Percentiles rank a stretch among this genome's conserved stretches.
Evolutionary conservation across 176 grass and related monocot genomes (phyloP).

Genomic region (Oryza meyeriana): DNA sequence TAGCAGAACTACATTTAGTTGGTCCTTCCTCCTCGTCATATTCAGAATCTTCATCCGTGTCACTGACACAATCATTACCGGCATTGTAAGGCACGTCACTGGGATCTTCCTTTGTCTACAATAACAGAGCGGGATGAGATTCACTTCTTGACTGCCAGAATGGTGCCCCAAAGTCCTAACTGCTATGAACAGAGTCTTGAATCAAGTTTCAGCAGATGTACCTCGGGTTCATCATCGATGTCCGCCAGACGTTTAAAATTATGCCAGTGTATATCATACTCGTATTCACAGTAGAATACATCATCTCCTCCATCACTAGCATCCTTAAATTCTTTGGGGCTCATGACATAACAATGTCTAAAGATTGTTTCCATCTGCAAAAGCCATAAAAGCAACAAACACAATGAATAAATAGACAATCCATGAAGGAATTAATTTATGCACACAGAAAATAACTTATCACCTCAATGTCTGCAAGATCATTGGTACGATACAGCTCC

Average conservation of each 20-base stretch:
- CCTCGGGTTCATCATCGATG: slow-evolving; percentile 64
- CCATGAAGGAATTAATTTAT: neutral
- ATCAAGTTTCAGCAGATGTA: slow-evolving; percentile 22
- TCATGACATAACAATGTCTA: slow-evolving; percentile 80
- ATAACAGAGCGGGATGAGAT: slow-evolving; percentile 5
- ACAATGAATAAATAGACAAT: neutral
- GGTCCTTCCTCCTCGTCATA: slow-evolving; percentile 59
- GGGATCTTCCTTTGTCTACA: slow-evolving; percentile 50
- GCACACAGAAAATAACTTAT: neutral
- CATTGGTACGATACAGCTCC: slow-evolving; percentile 80
- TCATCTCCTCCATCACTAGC: slow-evolving; percentile 81
- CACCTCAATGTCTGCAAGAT: slow-evolving; percentile 73
- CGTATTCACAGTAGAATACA: slow-evolving; percentile 98
- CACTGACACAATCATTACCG: slow-evolving; percentile 46
- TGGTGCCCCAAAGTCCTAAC: neutral
- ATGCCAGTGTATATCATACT: slow-evolving; percentile 93
- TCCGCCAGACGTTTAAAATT: slow-evolving; percentile 92
- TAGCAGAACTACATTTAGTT: slow-evolving; percentile 19
- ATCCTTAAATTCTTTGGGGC: slow-evolving; percentile 67
- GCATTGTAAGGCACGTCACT: slow-evolving; percentile 53
- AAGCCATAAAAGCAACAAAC: slow-evolving; percentile 10
- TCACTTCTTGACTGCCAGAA: neutral
- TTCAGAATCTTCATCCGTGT: slow-evolving; percentile 67
- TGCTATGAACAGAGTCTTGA: neutral
- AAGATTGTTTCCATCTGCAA: slow-evolving; percentile 81